A percentile compares a stretch with the other conserved stretches of the same genome.
Conservation (phyloP, 345 rosid genomes). For the Hypericum perforatum region DNA sequence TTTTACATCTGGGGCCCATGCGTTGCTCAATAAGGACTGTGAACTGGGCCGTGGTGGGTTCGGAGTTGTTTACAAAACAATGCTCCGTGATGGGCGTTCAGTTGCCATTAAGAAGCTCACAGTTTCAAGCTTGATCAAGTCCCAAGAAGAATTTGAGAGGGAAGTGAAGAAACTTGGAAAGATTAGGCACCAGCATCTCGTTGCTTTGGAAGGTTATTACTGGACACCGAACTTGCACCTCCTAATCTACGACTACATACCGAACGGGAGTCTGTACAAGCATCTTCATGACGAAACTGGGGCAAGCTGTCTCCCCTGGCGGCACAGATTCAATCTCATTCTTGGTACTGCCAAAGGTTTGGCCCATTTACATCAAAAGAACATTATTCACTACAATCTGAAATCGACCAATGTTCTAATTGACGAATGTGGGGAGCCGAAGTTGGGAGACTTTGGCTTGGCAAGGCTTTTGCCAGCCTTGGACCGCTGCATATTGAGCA, state of each 20-base stretch:
- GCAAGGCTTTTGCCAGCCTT: conserved; percentile 89
- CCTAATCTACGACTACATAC: conserved; percentile 72
- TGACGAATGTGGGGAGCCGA: conserved; percentile 69
- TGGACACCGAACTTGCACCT: conserved; percentile 95
- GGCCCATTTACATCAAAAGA: conserved; percentile 71
- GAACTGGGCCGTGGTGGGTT: conserved; percentile 98
- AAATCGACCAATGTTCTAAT: conserved; percentile 86
- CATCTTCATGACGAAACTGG: conserved; percentile 71
- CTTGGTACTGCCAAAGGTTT: conserved; percentile 83
- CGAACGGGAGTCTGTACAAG: conserved; percentile 80
- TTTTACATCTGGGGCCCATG: conserved; percentile 82
- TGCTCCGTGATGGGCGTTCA: conserved; percentile 60
- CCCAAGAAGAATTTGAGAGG: no score
- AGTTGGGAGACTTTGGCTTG: conserved; percentile 84
- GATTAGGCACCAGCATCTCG: conserved; percentile 65
- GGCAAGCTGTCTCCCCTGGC: conserved; percentile 63
- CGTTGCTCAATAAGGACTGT: conserved; percentile 90
- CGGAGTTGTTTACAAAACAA: conserved; percentile 82
- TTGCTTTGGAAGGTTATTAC: conserved; percentile 87
- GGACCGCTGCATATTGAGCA: conserved; percentile 79
- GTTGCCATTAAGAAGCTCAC: conserved; percentile 98
- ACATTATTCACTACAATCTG: conserved; percentile 84
- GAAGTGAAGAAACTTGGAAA: conserved; percentile 85
- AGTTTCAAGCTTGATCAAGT: conserved; percentile 90
- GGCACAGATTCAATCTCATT: conserved; percentile 71